phyloP scores from a whole-genome alignment of 345 rosid genomes.

The Nephelium lappaceum region DNA sequence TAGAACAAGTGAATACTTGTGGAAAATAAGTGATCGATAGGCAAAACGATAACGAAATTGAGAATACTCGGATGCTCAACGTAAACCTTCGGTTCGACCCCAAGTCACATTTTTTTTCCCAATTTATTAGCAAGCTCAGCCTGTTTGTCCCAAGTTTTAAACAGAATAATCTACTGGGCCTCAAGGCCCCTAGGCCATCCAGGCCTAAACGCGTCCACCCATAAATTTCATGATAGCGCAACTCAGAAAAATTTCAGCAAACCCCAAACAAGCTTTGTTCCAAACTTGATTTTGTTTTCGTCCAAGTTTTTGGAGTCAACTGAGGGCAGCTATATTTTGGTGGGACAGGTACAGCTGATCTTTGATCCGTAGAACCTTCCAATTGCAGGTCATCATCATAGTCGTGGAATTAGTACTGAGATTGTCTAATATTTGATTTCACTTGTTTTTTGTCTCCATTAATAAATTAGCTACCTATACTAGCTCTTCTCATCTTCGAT shows the following conservation, averaged over 20 bases:
- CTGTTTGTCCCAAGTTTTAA: no score
- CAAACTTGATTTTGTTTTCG: not conserved
- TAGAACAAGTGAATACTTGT: no score
- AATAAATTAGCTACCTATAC: not conserved
- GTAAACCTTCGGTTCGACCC: no score
- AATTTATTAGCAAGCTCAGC: no score
- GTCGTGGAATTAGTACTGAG: not conserved
- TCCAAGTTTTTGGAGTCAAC: not conserved
- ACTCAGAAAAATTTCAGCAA: no score
- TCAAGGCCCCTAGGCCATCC: not conserved
- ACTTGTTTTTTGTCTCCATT: not conserved
- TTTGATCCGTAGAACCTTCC: not conserved
- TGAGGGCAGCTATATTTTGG: not conserved
- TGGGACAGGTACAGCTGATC: not conserved
- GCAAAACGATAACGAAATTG: no score
- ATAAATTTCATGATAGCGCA: no score
- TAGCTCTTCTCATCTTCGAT: not conserved
- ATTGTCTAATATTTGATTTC: not conserved
- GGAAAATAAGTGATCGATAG: no score
- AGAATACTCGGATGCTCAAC: no score
- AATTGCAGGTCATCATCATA: not conserved
- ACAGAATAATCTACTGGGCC: no score
- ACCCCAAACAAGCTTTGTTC: not conserved
- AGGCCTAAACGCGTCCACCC: not conserved
- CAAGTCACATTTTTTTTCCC: no score